A percentile compares a stretch with the other conserved stretches of the same genome.
Conservation (phyloP, 2,329 filamentous ascomycete species). For the Aspergillus sp. region DNA sequence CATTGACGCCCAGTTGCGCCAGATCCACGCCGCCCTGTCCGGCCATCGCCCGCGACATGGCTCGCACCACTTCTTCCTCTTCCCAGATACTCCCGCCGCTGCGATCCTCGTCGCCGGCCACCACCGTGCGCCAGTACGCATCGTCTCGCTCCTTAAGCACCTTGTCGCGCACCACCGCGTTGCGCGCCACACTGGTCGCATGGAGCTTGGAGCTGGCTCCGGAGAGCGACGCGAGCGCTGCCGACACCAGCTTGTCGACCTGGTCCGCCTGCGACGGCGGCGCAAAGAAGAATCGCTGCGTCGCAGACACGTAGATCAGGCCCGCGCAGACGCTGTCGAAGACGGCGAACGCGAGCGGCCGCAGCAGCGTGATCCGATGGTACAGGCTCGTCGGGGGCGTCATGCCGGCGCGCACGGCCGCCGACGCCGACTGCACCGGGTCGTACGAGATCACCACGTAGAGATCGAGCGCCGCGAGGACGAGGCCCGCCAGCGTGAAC, state of each 20-base stretch:
- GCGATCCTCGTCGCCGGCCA: slow-evolving; percentile 22
- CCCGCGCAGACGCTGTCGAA: slow-evolving; percentile 64
- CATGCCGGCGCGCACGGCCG: slow-evolving; percentile 61
- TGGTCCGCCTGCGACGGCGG: slow-evolving; percentile 63
- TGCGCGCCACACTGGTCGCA: slow-evolving; percentile 72
- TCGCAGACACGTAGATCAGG: slow-evolving; percentile 72
- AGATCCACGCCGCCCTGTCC: slow-evolving; percentile 52
- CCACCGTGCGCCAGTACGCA: slow-evolving; percentile 66
- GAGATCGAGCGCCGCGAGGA: slow-evolving; percentile 62
- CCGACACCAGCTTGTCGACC: slow-evolving; percentile 53
- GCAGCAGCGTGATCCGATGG: slow-evolving; percentile 52
- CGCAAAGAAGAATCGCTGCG: slow-evolving; percentile 71
- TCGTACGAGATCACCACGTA: slow-evolving; percentile 65
- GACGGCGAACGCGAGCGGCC: slow-evolving; percentile 61
- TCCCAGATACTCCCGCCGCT: slow-evolving; percentile 63
- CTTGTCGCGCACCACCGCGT: slow-evolving; percentile 73
- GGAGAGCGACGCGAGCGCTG: slow-evolving; percentile 55
- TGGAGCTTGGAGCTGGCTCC: slow-evolving; percentile 64
- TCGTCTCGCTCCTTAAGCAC: slow-evolving; percentile 64
- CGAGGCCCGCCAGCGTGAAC: slow-evolving; percentile 62
- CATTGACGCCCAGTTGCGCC: slow-evolving; percentile 40
- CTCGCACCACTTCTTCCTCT: slow-evolving; percentile 61
- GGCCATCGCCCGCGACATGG: slow-evolving; percentile 75
- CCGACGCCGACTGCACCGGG: slow-evolving; percentile 52
- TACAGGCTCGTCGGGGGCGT: slow-evolving; percentile 51